Evolutionary conservation across 352 stramenopile species (phyloP), one percentile per base, ranked within the genome.

Genomic region (Globisporangium recalcitrans): DNA sequence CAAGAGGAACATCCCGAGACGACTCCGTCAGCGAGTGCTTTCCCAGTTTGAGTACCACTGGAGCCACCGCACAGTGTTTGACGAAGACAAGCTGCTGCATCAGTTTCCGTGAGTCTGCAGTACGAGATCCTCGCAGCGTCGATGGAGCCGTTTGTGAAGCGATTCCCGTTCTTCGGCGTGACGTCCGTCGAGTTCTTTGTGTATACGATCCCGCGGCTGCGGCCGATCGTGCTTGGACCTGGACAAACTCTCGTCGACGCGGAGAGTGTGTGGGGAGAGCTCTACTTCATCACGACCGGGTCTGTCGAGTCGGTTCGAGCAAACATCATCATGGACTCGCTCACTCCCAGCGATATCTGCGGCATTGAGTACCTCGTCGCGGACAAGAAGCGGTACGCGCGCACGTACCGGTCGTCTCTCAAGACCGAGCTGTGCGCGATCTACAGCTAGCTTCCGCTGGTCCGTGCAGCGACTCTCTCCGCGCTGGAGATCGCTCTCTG

Each of bases 31-130:
- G 49, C 77, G 82, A 9, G 70, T 92, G 27, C 78, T 92, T 26
- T 90, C 80, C 44, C 81, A 93, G 58, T 91, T 91, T 58, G 82
- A 93, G 65, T 92, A 85, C 64, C 82, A 90, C 61, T 93, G 83
- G 79, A 85, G 74, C 24, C 72, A 72, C 32, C 75, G 82, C 31
- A 88, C 82, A 0, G 76, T 91, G 10, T 93, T 92, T 66, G 82
- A 90, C 34, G 85, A 93, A 69, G 71, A 89, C 8, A 62, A 67
- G 16, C 56, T 93, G 44, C 74, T 93, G 1, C 47, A 75, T 11
- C 71, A 88, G 19, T 91, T 93, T 31, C 81, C 83, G 77, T 72
- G 47, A 88, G 78, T 49, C 60, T 93, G 0, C 82, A 89, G 59
- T 91, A 93, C 65, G 84, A 93, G 57, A 89, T 93, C 46, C 73